phyloP scores from a whole-genome alignment of 441 rosid species.

The Cnidoscolus chayamansa region DNA sequence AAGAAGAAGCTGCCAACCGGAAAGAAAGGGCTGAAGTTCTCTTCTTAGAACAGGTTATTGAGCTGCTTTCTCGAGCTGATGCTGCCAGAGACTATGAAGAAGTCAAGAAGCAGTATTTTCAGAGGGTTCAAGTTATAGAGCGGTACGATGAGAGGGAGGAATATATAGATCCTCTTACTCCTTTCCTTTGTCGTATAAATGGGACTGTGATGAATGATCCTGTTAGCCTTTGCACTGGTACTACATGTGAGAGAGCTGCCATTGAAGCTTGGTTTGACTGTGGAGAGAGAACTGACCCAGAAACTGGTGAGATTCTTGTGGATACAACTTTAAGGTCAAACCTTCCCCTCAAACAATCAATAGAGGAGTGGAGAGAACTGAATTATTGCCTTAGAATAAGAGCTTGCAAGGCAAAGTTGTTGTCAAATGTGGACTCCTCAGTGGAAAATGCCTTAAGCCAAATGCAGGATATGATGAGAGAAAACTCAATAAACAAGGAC shows the following conservation, averaged over 20 bases:
- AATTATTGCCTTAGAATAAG: slow-evolving; percentile 61
- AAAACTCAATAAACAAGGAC: slow-evolving; percentile 54
- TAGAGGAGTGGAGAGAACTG: slow-evolving; percentile 71
- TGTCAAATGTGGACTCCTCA: slow-evolving; percentile 36
- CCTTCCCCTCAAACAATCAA: slow-evolving; percentile 52
- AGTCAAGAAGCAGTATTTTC: slow-evolving; percentile 46
- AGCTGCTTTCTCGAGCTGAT: slow-evolving; percentile 68
- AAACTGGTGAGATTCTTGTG: slow-evolving; percentile 51
- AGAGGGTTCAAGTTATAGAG: slow-evolving; percentile 47
- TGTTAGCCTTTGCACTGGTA: slow-evolving; percentile 68
- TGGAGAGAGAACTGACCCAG: slow-evolving; percentile 52
- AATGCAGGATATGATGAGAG: slow-evolving; percentile 56
- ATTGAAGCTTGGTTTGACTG: slow-evolving; percentile 46
- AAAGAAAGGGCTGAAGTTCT: slow-evolving; percentile 63
- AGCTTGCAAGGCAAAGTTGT: slow-evolving; percentile 45
- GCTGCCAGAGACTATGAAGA: slow-evolving; percentile 59
- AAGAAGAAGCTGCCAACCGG: slow-evolving; percentile 56
- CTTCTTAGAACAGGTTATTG: slow-evolving; percentile 70
- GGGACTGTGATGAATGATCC: slow-evolving; percentile 56
- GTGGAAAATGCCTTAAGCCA: slow-evolving; percentile 47
- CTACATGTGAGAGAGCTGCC: slow-evolving; percentile 69
- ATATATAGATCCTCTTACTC: slow-evolving; percentile 42
- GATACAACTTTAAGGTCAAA: slow-evolving; percentile 58
- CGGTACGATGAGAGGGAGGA: slow-evolving; percentile 43
- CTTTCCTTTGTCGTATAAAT: slow-evolving; percentile 50